Evolutionary conservation across 2,329 filamentous ascomycete species (phyloP).

Genomic region (Botryotinia convoluta): DNA sequence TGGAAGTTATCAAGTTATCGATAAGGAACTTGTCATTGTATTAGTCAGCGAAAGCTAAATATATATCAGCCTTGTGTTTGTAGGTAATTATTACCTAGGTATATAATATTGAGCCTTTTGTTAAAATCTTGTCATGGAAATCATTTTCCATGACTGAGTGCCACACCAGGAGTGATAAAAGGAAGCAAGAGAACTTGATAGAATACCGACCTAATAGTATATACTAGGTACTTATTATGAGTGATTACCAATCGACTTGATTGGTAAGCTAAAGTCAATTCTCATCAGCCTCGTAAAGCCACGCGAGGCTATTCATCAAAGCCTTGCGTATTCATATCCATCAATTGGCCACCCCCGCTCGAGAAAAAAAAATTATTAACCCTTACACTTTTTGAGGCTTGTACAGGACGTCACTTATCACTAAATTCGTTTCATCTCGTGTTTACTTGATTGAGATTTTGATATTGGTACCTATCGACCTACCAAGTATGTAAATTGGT

Average conservation of each 20-base stretch:
- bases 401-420: background rate
- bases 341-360: background rate
- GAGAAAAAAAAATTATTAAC: background rate
- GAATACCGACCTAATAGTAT: no score
- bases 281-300: background rate
- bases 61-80: background rate
- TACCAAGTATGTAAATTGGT: background rate
- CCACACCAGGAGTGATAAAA: no score
- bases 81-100: no score
- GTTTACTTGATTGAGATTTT: background rate
- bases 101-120: background rate
- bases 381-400: background rate
- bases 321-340: background rate
- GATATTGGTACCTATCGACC: background rate
- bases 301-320: no score
- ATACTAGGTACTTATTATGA: no score
- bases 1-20: background rate
- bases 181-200: no score
- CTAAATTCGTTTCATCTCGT: background rate
- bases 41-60: background rate
- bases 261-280: background rate
- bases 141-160: no score
- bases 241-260: no score
- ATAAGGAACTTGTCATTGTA: background rate
- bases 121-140: no score